Percentiles rank a stretch among this genome's conserved stretches.
Conservation (phyloP, 768 basidiomycete genomes). For the Boletales sp. region DNA sequence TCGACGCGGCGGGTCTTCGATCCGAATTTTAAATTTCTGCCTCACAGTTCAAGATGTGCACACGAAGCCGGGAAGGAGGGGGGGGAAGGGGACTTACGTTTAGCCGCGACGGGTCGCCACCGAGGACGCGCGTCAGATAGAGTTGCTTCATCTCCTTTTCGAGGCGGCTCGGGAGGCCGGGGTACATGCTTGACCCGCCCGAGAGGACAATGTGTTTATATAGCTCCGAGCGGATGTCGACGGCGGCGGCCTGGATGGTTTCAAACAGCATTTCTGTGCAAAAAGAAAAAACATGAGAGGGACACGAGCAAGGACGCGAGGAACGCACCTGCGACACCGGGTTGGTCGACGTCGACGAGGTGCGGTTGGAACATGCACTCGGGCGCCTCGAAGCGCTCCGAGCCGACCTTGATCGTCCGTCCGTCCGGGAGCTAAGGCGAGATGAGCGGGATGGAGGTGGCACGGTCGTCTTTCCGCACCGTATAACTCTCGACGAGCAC, state of each 20-base stretch:
- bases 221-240: slow-evolving; percentile 85
- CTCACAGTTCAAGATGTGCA: too few species aligned
- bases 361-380: slow-evolving; percentile 99
- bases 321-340: slow-evolving; percentile 82
- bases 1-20: slow-evolving; percentile 95
- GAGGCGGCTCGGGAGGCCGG: slow-evolving; percentile 91
- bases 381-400: slow-evolving; percentile 97
- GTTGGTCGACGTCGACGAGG: slow-evolving; percentile 94
- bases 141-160: slow-evolving; percentile 99
- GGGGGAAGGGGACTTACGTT: slow-evolving; percentile 58
- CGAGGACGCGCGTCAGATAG: slow-evolving; percentile 88
- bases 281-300: background rate
- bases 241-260: slow-evolving; percentile 87
- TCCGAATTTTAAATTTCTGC: slow-evolving; percentile 99
- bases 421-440: slow-evolving; percentile 82
- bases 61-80: background rate
- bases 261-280: slow-evolving; percentile 88
- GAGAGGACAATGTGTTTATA: slow-evolving; percentile 99
- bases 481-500: slow-evolving; percentile 95
- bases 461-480: slow-evolving; percentile 42
- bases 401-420: slow-evolving; percentile 93
- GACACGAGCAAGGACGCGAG: background rate
- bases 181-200: slow-evolving; percentile 98
- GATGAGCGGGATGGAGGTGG: background rate
- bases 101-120: slow-evolving; percentile 76